A percentile compares a stretch with the other conserved stretches of the same genome.
phyloP scores from a whole-genome alignment of 495 filamentous ascomycete genomes.

The Penicillium taxi region DNA sequence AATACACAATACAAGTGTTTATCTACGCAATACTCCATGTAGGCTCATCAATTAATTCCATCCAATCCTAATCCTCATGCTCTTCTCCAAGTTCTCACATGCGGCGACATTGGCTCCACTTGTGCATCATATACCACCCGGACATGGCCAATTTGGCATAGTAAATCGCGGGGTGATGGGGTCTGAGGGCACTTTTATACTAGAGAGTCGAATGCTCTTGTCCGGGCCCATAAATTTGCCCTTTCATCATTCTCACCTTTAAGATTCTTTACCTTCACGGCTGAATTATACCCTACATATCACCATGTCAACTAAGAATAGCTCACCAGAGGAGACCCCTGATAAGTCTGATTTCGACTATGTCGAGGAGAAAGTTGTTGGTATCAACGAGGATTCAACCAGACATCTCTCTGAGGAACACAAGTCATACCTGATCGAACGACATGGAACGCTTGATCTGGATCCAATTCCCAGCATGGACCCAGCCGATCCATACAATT shows the following conservation, averaged over 20 bases:
- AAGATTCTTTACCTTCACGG: not conserved
- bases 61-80: no score
- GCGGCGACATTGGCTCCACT: no score
- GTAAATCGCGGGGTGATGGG: no score
- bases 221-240: no score
- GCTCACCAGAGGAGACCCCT: not conserved
- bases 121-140: no score
- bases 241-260: not conserved
- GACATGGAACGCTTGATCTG: constrained; percentile 47
- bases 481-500: constrained; percentile 48
- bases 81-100: no score
- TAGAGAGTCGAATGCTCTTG: no score
- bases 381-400: constrained; percentile 5
- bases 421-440: constrained; percentile 39
- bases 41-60: no score
- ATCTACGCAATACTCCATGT: no score
- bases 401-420: constrained; percentile 27
- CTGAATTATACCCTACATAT: not conserved
- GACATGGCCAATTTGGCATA: no score
- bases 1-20: no score
- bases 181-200: no score
- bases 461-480: constrained; percentile 44
- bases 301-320: not conserved
- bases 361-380: constrained; percentile 21
- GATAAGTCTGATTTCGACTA: constrained; percentile 13